phyloP scores from a whole-genome alignment of 2,329 filamentous ascomycete genomes.

The Exophiala sideris region DNA sequence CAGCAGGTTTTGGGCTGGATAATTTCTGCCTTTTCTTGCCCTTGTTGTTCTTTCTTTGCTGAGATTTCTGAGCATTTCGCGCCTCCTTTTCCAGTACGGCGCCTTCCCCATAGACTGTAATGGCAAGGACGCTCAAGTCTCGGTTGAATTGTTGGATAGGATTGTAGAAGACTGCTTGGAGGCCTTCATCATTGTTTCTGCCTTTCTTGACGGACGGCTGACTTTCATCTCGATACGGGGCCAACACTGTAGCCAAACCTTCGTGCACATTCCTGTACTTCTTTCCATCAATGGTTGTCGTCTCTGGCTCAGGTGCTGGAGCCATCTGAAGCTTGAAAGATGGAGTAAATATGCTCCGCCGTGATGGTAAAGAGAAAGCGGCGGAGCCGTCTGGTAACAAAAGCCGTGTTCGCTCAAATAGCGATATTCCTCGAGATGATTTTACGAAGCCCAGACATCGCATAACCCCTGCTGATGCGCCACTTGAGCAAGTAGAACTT shows the following conservation, averaged over 20 bases:
- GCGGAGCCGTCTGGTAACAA: no score
- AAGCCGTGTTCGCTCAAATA: neutral
- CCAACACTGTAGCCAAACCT: constrained; percentile 65
- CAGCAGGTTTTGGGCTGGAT: neutral
- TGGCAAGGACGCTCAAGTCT: constrained; percentile 86
- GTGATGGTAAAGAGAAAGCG: neutral
- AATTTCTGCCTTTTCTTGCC: constrained; percentile 36
- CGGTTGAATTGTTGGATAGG: constrained; percentile 99
- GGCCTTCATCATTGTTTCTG: constrained; percentile 57
- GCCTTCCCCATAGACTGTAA: constrained; percentile 81
- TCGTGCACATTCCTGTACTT: constrained; percentile 62
- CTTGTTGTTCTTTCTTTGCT: constrained; percentile 36
- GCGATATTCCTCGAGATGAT: neutral
- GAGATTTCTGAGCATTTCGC: constrained; percentile 32
- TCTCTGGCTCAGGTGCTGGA: neutral
- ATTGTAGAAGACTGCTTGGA: constrained; percentile 91
- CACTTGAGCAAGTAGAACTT: no score
- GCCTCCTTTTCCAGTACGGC: constrained; percentile 52
- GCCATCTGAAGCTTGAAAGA: constrained; percentile 10
- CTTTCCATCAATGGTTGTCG: constrained; percentile 46
- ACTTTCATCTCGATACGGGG: constrained; percentile 50
- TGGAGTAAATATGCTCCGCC: constrained; percentile 1
- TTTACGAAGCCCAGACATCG: no score
- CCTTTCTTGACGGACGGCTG: constrained; percentile 35
- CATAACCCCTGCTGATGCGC: no score